Evolutionary conservation across 176 grass and related monocot genomes (phyloP).

Genomic region (Avena eriantha): DNA sequence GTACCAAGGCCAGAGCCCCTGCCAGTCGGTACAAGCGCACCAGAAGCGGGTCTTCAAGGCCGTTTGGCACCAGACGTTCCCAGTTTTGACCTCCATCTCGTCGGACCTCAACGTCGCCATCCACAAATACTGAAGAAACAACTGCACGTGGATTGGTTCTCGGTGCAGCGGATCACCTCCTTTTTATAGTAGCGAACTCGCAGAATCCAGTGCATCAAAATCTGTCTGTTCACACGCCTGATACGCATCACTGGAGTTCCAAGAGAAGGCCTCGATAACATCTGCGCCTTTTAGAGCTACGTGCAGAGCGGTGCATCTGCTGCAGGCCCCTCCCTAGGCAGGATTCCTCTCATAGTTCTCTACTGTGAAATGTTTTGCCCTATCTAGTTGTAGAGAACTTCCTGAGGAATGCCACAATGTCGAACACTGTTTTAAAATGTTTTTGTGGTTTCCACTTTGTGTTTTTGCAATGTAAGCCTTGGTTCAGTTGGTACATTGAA

Average conservation of each 20-base stretch:
- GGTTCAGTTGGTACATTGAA: not conserved
- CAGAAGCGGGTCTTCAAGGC: slow-evolving; percentile 98
- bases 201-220: not conserved
- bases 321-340: not conserved
- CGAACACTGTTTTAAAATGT: not conserved
- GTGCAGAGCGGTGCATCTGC: not conserved
- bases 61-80: slow-evolving; percentile 78
- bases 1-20: slow-evolving; percentile 59
- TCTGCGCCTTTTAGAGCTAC: not conserved
- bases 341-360: no score
- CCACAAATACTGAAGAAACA: slow-evolving; percentile 66
- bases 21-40: slow-evolving; percentile 83
- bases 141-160: not conserved
- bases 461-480: not conserved
- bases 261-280: not conserved
- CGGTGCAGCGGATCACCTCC: not conserved
- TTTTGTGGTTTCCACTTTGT: not conserved
- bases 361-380: not conserved
- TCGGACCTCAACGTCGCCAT: slow-evolving; percentile 92
- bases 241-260: not conserved
- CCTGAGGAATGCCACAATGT: not conserved
- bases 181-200: slow-evolving; percentile 12
- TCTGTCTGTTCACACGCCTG: not conserved
- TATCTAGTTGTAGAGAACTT: not conserved
- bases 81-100: slow-evolving; percentile 86